These are phyloP conservation scores for Phytopythium sindhum DNA, from an alignment of 352 stramenopile genomes.

Conservation along the genomic window DNA sequence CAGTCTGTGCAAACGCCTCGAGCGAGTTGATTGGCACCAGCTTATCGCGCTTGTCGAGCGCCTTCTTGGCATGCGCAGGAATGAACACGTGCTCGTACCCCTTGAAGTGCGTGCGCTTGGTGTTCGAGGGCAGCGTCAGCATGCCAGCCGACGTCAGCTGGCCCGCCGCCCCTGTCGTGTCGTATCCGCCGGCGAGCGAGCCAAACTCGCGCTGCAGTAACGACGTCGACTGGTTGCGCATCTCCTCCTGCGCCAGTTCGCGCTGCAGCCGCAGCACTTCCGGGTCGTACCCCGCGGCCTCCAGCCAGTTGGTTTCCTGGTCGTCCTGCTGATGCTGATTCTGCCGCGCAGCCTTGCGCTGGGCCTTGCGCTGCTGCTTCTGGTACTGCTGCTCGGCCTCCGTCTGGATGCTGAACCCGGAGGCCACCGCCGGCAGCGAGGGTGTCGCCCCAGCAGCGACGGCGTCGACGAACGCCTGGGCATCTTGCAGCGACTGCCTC, in stretches of 20 bases:
- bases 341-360: slow-evolving; percentile 46
- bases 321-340: slow-evolving; percentile 23
- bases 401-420: slow-evolving; percentile 66
- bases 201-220: slow-evolving; percentile 78
- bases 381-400: slow-evolving; percentile 54
- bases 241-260: slow-evolving; percentile 67
- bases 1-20: slow-evolving; percentile 72
- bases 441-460: slow-evolving; percentile 9
- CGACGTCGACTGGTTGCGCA: slow-evolving; percentile 57
- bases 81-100: slow-evolving; percentile 85
- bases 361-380: slow-evolving; percentile 46
- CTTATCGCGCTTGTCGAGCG: slow-evolving; percentile 46
- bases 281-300: slow-evolving; percentile 72
- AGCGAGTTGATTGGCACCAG: slow-evolving; percentile 64
- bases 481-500: slow-evolving; percentile 38
- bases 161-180: slow-evolving; percentile 57
- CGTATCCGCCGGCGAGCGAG: slow-evolving; percentile 60
- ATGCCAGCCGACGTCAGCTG: slow-evolving; percentile 57
- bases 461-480: slow-evolving; percentile 30
- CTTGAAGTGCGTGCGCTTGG: slow-evolving; percentile 75
- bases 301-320: slow-evolving; percentile 63
- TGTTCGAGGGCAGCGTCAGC: slow-evolving; percentile 50
- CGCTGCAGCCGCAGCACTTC: slow-evolving; percentile 72
- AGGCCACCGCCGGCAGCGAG: slow-evolving; percentile 20
- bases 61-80: slow-evolving; percentile 60